These are phyloP conservation scores for Colletotrichum sp. DNA, from an alignment of 2,329 filamentous ascomycete genomes.

Conservation along the genomic window DNA sequence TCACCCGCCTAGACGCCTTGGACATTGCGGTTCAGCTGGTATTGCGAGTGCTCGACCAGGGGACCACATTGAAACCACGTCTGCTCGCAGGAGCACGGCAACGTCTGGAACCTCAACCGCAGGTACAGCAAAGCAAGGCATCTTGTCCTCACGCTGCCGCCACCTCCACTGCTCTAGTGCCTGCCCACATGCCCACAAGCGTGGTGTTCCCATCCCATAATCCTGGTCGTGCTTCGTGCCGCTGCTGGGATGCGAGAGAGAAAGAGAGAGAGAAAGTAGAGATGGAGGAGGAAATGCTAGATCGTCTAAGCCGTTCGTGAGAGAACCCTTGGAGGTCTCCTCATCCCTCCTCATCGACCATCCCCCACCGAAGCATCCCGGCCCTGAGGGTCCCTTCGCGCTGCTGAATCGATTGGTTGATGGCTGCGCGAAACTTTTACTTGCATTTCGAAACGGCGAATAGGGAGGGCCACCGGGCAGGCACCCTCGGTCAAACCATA, in stretches of 20 bases:
- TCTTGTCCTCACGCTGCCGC: neutral
- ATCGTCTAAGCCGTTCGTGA: constrained; percentile 11
- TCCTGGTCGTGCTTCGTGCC: neutral
- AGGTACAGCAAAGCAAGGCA: neutral
- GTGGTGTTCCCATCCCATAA: neutral
- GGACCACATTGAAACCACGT: constrained; percentile 11
- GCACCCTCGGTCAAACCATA: constrained; percentile 1
- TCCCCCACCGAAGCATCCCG: constrained; percentile 3
- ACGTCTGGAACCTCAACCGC: constrained; percentile 3
- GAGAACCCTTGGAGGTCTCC: constrained; percentile 4
- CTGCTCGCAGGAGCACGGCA: constrained; percentile 5
- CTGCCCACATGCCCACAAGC: neutral
- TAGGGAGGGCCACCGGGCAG: neutral
- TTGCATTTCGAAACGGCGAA: constrained; percentile 13
- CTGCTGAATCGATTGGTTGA: constrained; percentile 13
- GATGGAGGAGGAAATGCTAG: neutral
- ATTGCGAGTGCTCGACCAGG: constrained; percentile 13
- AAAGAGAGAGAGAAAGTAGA: neutral
- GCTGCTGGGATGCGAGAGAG: neutral
- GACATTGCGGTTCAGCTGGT: neutral
- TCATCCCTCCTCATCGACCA: neutral
- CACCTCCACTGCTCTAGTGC: neutral
- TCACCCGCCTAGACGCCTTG: neutral
- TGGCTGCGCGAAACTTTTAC: constrained; percentile 14
- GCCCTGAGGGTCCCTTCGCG: neutral